Percentiles rank a stretch among this genome's conserved stretches.
Evolutionary conservation across 768 basidiomycete genomes (phyloP).

Genomic region (Porpolomopsis calyptriformis): DNA sequence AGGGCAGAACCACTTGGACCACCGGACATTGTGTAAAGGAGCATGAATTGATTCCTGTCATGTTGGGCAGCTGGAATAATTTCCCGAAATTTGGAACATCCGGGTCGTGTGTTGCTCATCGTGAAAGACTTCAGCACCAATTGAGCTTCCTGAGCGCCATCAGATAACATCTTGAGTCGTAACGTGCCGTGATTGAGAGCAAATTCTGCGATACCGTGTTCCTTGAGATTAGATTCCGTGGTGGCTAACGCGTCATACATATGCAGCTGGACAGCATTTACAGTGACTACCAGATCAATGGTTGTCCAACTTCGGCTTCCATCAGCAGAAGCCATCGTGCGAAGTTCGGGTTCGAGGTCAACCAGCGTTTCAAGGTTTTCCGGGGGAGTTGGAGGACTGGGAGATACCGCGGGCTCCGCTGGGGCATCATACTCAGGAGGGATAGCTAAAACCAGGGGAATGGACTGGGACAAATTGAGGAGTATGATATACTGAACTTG

Average conservation of each 20-base stretch:
- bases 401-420: conserved; percentile 17
- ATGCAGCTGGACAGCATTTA: conserved; percentile 71
- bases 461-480: conserved; percentile 52
- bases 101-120: conserved; percentile 78
- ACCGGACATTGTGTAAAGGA: conserved; percentile 74
- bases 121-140: conserved; percentile 84
- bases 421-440: conserved; percentile 32
- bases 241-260: conserved; percentile 67
- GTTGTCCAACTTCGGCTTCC: conserved; percentile 42
- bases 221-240: conserved; percentile 45
- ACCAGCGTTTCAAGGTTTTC: conserved; percentile 14
- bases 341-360: conserved; percentile 54
- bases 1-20: conserved; percentile 45
- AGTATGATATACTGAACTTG: conserved; percentile 73
- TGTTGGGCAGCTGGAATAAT: conserved; percentile 90
- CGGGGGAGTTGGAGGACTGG: conserved; percentile 6
- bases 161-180: conserved; percentile 69
- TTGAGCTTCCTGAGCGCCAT: conserved; percentile 81
- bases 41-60: conserved; percentile 84
- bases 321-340: conserved; percentile 18
- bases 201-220: conserved; percentile 78
- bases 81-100: conserved; percentile 79
- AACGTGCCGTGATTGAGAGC: conserved; percentile 71
- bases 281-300: conserved; percentile 61
- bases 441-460: conserved; percentile 53